These are phyloP conservation scores for Nematocida sp. DNA, from an alignment of 371 early-diverging fungal species.

Conservation along the genomic window DNA sequence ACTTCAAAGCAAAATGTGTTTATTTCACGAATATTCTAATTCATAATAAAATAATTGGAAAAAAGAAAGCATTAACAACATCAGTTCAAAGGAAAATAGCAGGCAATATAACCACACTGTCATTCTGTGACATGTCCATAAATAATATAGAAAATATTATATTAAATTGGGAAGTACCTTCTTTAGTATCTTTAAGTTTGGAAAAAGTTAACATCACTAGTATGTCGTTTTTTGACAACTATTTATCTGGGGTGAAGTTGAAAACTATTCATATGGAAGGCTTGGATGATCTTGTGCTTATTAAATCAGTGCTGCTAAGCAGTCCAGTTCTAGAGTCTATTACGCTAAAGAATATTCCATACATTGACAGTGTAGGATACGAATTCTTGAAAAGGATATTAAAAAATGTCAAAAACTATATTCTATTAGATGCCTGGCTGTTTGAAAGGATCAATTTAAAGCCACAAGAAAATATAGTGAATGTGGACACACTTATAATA, in stretches of 20 bases:
- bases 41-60: background rate
- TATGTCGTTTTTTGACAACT: background rate
- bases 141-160: background rate
- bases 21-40: background rate
- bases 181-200: background rate
- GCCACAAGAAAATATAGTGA: background rate
- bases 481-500: background rate
- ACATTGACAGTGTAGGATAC: background rate
- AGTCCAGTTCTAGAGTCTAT: background rate
- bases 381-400: background rate
- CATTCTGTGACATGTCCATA: background rate
- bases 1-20: background rate
- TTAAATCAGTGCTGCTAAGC: background rate
- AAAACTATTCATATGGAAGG: background rate
- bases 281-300: background rate
- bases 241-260: background rate
- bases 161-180: background rate
- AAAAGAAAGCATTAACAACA: background rate
- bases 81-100: background rate
- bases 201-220: background rate
- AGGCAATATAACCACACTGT: background rate
- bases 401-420: background rate
- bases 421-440: constrained; percentile 2
- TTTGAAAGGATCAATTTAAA: constrained; percentile 3
- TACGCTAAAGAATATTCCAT: background rate